A percentile compares a stretch with the other conserved stretches of the same genome.
These are phyloP conservation scores for Colletotrichum chrysophilum DNA, from an alignment of 2,329 filamentous ascomycete species.

Conservation along the genomic window DNA sequence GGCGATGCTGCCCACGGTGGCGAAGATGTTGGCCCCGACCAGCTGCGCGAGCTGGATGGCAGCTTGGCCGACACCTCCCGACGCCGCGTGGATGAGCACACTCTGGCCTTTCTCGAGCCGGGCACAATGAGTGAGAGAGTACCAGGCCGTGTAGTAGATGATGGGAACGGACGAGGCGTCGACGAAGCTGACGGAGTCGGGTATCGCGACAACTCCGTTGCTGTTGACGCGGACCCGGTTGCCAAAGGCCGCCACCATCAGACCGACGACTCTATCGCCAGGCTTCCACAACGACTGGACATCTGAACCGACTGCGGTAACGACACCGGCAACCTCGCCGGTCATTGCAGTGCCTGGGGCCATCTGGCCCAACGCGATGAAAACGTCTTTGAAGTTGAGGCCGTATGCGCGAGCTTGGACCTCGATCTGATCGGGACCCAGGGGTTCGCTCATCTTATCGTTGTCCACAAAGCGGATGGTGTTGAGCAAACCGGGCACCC, in stretches of 20 bases:
- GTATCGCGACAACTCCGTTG: conserved; percentile 35
- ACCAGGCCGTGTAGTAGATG: conserved; percentile 31
- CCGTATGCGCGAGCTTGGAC: conserved; percentile 23
- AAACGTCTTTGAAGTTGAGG: conserved; percentile 28
- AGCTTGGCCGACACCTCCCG: conserved; percentile 40
- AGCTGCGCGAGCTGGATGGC: conserved; percentile 35
- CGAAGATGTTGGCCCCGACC: conserved; percentile 35
- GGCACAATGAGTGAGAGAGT: conserved; percentile 30
- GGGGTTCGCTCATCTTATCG: background rate
- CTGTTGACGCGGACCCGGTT: background rate
- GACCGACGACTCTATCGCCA: conserved; percentile 27
- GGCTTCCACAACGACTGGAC: conserved; percentile 19
- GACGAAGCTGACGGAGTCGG: conserved; percentile 39
- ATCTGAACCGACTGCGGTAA: conserved; percentile 27
- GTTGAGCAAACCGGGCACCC: conserved; percentile 12
- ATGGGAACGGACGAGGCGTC: conserved; percentile 35
- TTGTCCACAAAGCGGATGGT: conserved; percentile 13
- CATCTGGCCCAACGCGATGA: conserved; percentile 27
- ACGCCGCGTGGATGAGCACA: conserved; percentile 39
- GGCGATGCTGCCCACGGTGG: conserved; percentile 30
- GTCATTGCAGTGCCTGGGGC: conserved; percentile 27
- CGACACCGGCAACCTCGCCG: conserved; percentile 30
- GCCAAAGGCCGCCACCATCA: background rate
- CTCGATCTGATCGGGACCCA: conserved; percentile 24
- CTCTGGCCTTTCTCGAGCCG: conserved; percentile 29